Conservation (phyloP, 306 rosid species). For the Fragaria nilgerrensis region DNA sequence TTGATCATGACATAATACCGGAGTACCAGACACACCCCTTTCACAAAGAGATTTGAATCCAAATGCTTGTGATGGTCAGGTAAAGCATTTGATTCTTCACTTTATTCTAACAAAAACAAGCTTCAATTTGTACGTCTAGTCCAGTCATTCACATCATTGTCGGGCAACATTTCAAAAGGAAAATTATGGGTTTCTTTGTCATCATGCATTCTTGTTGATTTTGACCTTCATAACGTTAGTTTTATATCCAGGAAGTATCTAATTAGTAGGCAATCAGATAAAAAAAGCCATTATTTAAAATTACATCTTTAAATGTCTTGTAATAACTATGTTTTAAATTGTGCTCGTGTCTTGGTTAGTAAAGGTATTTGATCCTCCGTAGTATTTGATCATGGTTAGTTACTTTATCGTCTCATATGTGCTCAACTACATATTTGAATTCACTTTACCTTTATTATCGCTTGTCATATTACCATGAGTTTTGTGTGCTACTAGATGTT, state of each 20-base stretch:
- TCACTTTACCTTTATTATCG: background rate
- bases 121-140: constrained; percentile 9
- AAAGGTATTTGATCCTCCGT: background rate
- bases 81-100: constrained; percentile 16
- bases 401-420: background rate
- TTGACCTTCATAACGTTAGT: background rate
- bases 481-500: background rate
- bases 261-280: background rate
- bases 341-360: background rate
- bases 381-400: background rate
- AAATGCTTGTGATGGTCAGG: background rate
- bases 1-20: background rate
- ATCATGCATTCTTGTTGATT: background rate
- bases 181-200: constrained; percentile 4
- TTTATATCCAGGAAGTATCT: background rate
- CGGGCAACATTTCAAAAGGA: background rate
- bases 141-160: constrained; percentile 9
- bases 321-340: background rate
- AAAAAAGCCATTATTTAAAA: background rate
- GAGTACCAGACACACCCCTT: constrained; percentile 2
- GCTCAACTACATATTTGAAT: background rate
- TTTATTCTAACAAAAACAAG: background rate
- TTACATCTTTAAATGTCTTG: background rate
- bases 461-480: background rate
- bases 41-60: constrained; percentile 1